These are phyloP conservation scores for Vachellia pachyceras DNA, from an alignment of 306 rosid genomes.

Conservation along the genomic window DNA sequence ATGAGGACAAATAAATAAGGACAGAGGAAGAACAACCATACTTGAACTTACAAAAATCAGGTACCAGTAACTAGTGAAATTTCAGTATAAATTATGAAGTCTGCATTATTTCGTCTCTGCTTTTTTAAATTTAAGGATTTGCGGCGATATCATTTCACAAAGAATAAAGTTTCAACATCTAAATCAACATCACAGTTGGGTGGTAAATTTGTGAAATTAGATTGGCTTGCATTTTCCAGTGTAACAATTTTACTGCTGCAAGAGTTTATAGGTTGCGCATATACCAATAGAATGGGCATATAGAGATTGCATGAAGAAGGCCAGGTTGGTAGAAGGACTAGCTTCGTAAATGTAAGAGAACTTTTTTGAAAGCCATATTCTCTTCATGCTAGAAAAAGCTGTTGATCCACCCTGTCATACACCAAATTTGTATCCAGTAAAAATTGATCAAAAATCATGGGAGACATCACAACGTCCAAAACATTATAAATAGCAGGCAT, in stretches of 20 bases:
- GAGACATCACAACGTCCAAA: background rate
- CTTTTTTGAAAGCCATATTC: conserved; percentile 76
- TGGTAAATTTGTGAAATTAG: conserved; percentile 13
- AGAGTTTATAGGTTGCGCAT: background rate
- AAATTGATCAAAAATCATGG: conserved; percentile 16
- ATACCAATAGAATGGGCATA: conserved; percentile 83
- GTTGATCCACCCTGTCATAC: conserved; percentile 59
- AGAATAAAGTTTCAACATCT: conserved; percentile 32
- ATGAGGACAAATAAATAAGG: background rate
- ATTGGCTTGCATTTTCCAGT: conserved; percentile 21
- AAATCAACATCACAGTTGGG: background rate
- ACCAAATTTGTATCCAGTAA: conserved; percentile 28
- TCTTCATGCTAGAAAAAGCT: conserved; percentile 73
- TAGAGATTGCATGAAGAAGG: conserved; percentile 88
- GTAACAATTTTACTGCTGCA: background rate
- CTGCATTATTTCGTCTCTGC: conserved; percentile 4
- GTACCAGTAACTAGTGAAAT: conserved; percentile 14
- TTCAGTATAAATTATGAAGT: conserved; percentile 4
- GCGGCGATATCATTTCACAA: conserved; percentile 16
- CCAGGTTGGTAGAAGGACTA: conserved; percentile 68
- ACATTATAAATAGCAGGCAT: background rate
- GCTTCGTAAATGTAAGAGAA: conserved; percentile 86
- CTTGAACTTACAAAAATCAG: background rate
- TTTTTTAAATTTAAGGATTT: conserved; percentile 1
- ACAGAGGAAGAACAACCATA: background rate